phyloP scores from a whole-genome alignment of 805 yeast species.

The Monosporozyma solicola region DNA sequence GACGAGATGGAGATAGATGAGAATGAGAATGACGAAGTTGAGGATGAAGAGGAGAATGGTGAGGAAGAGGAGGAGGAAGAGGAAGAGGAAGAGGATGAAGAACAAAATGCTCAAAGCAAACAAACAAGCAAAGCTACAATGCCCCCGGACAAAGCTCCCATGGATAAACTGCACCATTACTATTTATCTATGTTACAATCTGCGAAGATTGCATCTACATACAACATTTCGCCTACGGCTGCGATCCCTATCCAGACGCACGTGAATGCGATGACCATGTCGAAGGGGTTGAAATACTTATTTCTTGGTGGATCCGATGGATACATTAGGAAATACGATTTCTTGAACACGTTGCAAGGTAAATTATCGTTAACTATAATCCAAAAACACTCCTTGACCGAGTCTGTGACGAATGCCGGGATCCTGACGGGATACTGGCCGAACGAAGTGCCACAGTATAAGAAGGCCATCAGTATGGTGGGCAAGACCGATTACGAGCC shows the following conservation, averaged over 20 bases:
- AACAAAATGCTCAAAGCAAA: conserved; percentile 18
- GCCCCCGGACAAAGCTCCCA: conserved; percentile 1
- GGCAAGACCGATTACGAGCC: conserved; percentile 40
- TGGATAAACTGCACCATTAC: conserved; percentile 22
- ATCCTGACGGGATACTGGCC: conserved; percentile 85
- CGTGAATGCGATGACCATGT: conserved; percentile 66
- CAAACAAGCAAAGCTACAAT: conserved; percentile 4
- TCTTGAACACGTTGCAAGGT: conserved; percentile 77
- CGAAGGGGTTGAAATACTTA: conserved; percentile 76
- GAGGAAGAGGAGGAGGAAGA: conserved; percentile 12
- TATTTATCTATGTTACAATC: conserved; percentile 32
- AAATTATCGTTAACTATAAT: conserved; percentile 81
- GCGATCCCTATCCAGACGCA: conserved; percentile 79
- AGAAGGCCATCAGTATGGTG: conserved; percentile 30
- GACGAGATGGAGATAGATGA: conserved; percentile 17
- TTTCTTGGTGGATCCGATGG: conserved; percentile 97
- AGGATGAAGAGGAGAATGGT: conserved; percentile 19
- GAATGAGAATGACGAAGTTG: conserved; percentile 17
- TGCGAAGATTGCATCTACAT: conserved; percentile 43
- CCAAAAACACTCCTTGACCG: conserved; percentile 82
- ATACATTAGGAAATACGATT: conserved; percentile 80
- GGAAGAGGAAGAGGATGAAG: conserved; percentile 7
- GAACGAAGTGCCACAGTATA: conserved; percentile 76
- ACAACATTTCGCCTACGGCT: conserved; percentile 73
- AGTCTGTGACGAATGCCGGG: conserved; percentile 78